Percentiles rank a stretch among this genome's conserved stretches.
These are phyloP conservation scores for Euphorbia neoarborescens DNA, from an alignment of 441 rosid species.

Conservation along the genomic window DNA sequence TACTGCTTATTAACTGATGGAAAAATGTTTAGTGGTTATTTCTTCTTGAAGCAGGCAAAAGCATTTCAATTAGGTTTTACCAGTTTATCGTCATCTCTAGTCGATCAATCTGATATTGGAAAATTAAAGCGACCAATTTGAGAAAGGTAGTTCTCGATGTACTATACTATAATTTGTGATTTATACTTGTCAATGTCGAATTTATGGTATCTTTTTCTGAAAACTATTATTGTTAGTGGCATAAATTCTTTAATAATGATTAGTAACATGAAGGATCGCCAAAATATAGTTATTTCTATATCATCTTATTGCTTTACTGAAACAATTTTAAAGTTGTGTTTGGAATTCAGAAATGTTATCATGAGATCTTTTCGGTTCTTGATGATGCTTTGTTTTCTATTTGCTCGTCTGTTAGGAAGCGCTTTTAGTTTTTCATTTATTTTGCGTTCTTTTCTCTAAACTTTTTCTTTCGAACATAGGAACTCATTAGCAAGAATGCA, in stretches of 20 bases:
- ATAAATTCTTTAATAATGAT: not conserved
- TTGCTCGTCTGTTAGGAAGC: not conserved
- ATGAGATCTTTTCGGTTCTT: not conserved
- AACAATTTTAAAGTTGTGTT: not conserved
- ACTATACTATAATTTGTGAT: not conserved
- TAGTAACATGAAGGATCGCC: not conserved
- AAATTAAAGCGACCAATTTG: slow-evolving; percentile 48
- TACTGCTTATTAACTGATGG: not conserved
- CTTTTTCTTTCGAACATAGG: slow-evolving; percentile 33
- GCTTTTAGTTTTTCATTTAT: not conserved
- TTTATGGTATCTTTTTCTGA: not conserved
- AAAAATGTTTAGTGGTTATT: not conserved
- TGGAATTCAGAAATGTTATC: not conserved
- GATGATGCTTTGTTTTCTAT: not conserved
- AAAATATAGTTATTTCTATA: not conserved
- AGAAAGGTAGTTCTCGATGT: slow-evolving; percentile 45
- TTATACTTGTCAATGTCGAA: not conserved
- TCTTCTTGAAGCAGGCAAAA: slow-evolving; percentile 37
- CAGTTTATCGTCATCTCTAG: slow-evolving; percentile 29
- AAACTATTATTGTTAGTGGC: not conserved
- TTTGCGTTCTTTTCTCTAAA: slow-evolving; percentile 10
- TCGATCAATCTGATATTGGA: slow-evolving; percentile 51
- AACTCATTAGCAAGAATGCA: slow-evolving; percentile 63
- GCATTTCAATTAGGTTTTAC: slow-evolving; percentile 35
- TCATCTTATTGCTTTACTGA: not conserved